Conservation (phyloP, 768 basidiomycete species). For the Dacryopinax spathularia region DNA sequence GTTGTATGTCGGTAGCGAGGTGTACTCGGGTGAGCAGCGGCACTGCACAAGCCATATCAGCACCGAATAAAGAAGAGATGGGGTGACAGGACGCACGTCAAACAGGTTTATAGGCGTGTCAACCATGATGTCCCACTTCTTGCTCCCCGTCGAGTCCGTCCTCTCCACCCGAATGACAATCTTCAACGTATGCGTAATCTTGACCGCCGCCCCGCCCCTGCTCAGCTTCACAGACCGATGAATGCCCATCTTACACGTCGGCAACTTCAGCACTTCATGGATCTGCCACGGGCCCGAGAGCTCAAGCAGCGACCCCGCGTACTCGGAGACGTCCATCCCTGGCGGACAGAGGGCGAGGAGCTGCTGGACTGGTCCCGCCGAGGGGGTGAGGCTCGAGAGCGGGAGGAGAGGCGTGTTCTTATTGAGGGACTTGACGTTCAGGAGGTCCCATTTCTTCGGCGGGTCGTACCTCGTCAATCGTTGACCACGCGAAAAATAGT, state of each 20-base stretch:
- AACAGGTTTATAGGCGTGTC: conserved; percentile 77
- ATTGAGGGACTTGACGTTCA: conserved; percentile 49
- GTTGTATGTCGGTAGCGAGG: conserved; percentile 62
- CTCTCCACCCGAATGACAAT: conserved; percentile 70
- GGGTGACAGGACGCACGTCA: conserved; percentile 40
- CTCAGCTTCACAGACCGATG: conserved; percentile 71
- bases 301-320: conserved; percentile 38
- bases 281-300: conserved; percentile 72
- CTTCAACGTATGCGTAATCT: conserved; percentile 52
- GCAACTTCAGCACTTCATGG: conserved; percentile 52
- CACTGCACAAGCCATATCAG: conserved; percentile 34
- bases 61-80: background rate
- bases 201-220: conserved; percentile 55
- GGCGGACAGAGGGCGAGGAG: conserved; percentile 49
- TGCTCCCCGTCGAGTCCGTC: conserved; percentile 55
- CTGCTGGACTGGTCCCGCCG: conserved; percentile 11
- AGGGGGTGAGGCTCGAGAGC: conserved; percentile 6
- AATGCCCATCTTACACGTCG: conserved; percentile 43
- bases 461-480: background rate
- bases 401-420: conserved; percentile 48
- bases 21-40: conserved; percentile 68
- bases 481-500: conserved; percentile 48
- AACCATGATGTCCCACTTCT: conserved; percentile 75
- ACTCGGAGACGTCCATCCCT: conserved; percentile 48
- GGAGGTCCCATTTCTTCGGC: background rate